Evolutionary conservation across 179 eudicot genomes (phyloP).

Genomic region (Drosera spatulata): DNA sequence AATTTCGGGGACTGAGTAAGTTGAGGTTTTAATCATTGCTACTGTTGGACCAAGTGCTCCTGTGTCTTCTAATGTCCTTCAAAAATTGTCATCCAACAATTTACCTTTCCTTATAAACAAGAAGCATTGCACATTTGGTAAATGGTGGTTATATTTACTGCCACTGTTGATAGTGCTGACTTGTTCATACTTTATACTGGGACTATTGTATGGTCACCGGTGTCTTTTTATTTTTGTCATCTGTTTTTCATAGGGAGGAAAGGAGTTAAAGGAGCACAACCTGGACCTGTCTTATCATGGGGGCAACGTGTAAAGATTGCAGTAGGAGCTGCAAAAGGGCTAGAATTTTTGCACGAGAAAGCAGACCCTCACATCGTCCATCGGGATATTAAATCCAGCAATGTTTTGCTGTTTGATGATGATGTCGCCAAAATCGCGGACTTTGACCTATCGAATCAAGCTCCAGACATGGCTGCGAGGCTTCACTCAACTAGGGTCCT

Average conservation of each 20-base stretch:
- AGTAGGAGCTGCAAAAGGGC: neutral
- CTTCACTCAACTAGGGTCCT: slow-evolving; percentile 47
- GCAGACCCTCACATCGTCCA: slow-evolving; percentile 28
- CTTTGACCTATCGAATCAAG: slow-evolving; percentile 41
- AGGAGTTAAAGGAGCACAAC: slow-evolving; percentile 1
- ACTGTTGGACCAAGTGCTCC: too few species aligned
- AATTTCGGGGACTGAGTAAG: too few species aligned
- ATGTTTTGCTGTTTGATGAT: slow-evolving; percentile 41
- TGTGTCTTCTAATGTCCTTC: too few species aligned
- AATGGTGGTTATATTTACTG: too few species aligned
- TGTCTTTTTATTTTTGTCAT: too few species aligned
- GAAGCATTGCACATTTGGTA: too few species aligned
- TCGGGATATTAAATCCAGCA: slow-evolving; percentile 41
- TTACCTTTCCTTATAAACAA: too few species aligned
- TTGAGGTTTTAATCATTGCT: too few species aligned
- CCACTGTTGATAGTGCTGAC: too few species aligned
- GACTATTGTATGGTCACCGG: too few species aligned
- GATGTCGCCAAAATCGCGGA: slow-evolving; percentile 36
- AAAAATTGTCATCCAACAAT: too few species aligned
- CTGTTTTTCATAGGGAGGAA: neutral
- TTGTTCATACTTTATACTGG: too few species aligned
- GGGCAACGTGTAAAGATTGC: neutral
- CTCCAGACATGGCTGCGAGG: slow-evolving; percentile 51
- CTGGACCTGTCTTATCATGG: neutral
- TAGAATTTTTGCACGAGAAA: neutral